These are phyloP conservation scores for Fusarium heterosporum DNA, from an alignment of 2,329 filamentous ascomycete species.

Conservation along the genomic window DNA sequence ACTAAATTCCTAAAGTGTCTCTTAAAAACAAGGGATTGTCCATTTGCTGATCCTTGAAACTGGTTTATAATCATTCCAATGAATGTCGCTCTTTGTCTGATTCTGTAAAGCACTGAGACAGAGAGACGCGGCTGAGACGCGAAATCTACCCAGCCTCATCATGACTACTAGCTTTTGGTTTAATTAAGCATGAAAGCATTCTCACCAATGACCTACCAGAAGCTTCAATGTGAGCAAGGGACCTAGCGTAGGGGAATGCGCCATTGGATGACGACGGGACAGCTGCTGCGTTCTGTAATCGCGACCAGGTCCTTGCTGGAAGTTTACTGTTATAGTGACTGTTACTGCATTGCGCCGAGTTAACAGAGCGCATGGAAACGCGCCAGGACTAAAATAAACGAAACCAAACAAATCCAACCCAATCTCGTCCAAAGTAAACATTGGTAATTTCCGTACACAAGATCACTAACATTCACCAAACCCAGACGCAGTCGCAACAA, in stretches of 20 bases:
- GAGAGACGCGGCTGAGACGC: constrained; percentile 21
- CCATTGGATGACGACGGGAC: neutral
- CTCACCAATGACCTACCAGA: constrained; percentile 28
- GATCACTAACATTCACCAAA: constrained; percentile 7
- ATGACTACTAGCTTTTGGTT: neutral
- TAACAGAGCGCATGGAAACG: neutral
- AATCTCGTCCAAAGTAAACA: constrained; percentile 39
- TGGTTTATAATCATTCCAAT: constrained; percentile 1
- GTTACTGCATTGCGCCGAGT: neutral
- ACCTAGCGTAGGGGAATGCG: constrained; percentile 7
- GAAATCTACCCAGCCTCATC: constrained; percentile 3
- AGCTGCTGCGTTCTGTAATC: neutral
- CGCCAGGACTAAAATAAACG: neutral
- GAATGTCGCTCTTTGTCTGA: neutral
- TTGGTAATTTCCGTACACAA: constrained; percentile 14
- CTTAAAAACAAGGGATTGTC: constrained; percentile 2
- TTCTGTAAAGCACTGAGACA: constrained; percentile 4
- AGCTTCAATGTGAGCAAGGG: constrained; percentile 3
- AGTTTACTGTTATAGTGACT: neutral
- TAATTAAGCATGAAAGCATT: constrained; percentile 7
- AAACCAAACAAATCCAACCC: constrained; percentile 24
- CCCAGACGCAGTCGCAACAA: constrained; percentile 3
- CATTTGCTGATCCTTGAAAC: neutral
- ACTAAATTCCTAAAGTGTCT: neutral
- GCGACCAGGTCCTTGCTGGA: constrained; percentile 3